Percentiles rank a stretch among this genome's conserved stretches.
Evolutionary conservation across 2,329 filamentous ascomycete species (phyloP).

Genomic region (Parastagonospora avenae): DNA sequence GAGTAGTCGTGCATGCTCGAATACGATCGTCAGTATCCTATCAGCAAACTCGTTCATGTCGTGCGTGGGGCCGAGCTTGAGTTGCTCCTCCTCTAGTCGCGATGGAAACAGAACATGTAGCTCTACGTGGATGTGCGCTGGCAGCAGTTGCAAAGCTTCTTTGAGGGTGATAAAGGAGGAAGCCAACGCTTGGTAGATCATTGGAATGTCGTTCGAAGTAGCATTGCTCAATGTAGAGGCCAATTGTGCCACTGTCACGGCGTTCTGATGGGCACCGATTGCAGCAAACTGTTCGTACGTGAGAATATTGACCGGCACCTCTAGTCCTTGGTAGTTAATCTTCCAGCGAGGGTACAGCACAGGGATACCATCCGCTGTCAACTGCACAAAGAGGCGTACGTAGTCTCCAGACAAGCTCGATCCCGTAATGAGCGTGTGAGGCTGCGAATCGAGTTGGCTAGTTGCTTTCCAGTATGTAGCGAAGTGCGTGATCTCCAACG

Average conservation of each 20-base stretch:
- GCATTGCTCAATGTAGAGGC: constrained; percentile 31
- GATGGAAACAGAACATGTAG: constrained; percentile 91
- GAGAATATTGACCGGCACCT: constrained; percentile 81
- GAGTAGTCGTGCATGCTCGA: constrained; percentile 81
- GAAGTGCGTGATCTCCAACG: constrained; percentile 95
- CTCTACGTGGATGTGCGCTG: constrained; percentile 82
- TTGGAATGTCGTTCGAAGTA: constrained; percentile 50
- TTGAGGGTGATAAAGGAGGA: constrained; percentile 78
- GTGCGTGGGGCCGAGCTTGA: constrained; percentile 73
- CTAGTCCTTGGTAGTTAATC: constrained; percentile 73
- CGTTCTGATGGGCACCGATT: constrained; percentile 46
- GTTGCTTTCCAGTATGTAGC: constrained; percentile 99
- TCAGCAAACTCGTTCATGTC: constrained; percentile 90
- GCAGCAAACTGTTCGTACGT: constrained; percentile 73
- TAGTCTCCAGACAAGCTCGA: constrained; percentile 97
- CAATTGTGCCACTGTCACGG: constrained; percentile 26
- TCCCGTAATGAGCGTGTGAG: constrained; percentile 86
- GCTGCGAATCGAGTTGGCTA: constrained; percentile 84
- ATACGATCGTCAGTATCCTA: constrained; percentile 80
- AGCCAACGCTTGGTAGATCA: constrained; percentile 73
- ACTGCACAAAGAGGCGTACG: constrained; percentile 86
- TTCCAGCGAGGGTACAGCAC: constrained; percentile 89
- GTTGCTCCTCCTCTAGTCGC: constrained; percentile 69
- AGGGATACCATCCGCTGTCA: constrained; percentile 84
- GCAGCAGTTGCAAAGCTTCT: constrained; percentile 76